A percentile compares a stretch with the other conserved stretches of the same genome.
Evolutionary conservation across 108 stramenopile genomes (phyloP).

Genomic region (Tribonema minus): DNA sequence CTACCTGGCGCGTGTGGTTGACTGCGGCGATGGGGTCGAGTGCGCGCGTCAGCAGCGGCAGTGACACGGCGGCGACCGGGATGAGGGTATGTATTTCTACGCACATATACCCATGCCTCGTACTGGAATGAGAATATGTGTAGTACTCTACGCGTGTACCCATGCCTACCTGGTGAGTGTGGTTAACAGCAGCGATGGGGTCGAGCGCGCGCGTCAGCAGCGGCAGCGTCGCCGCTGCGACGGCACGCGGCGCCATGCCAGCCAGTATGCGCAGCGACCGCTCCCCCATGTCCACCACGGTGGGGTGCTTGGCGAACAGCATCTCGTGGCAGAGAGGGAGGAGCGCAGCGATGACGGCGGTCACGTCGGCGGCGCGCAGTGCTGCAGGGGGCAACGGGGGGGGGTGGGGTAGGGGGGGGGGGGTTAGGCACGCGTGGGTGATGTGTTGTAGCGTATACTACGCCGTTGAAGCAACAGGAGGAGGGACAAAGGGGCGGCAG

Average conservation of each 20-base stretch:
- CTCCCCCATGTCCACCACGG: conserved; percentile 3
- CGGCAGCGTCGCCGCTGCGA: neutral
- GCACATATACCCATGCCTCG: too few relatives aligned
- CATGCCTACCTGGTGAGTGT: conserved; percentile 32
- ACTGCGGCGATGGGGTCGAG: conserved; percentile 33
- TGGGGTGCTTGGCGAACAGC: conserved; percentile 16
- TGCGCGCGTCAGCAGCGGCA: conserved; percentile 6
- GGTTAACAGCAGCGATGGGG: conserved; percentile 28
- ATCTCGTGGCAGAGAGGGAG: conserved; percentile 33
- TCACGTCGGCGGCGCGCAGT: too few relatives aligned
- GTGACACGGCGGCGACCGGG: conserved; percentile 3
- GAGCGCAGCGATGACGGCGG: neutral
- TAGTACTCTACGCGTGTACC: neutral
- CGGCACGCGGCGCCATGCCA: conserved; percentile 8
- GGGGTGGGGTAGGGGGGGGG: too few relatives aligned
- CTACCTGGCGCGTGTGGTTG: conserved; percentile 37
- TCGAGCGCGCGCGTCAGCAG: conserved; percentile 26
- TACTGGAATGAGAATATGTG: neutral
- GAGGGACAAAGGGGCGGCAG: too few relatives aligned
- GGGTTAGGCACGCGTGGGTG: too few relatives aligned
- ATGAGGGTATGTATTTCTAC: too few relatives aligned
- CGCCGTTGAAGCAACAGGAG: too few relatives aligned
- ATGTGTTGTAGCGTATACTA: too few relatives aligned
- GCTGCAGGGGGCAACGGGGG: too few relatives aligned
- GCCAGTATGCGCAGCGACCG: conserved; percentile 2